Percentiles rank a stretch among this genome's conserved stretches.
These are phyloP conservation scores for Colletotrichum sp. DNA, from an alignment of 2,329 filamentous ascomycete species.

Conservation along the genomic window DNA sequence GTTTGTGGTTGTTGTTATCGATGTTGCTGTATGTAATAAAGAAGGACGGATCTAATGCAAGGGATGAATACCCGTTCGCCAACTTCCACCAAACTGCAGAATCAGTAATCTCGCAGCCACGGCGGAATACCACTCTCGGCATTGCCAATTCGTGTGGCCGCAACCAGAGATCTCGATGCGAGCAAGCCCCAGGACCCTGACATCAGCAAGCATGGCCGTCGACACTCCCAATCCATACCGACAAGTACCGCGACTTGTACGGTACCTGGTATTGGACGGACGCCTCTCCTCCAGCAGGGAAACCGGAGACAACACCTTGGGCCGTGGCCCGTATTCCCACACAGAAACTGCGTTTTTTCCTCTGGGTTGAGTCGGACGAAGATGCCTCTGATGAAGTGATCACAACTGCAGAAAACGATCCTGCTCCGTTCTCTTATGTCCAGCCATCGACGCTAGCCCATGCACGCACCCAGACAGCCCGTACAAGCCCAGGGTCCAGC, in stretches of 20 bases:
- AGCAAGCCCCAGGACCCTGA: constrained; percentile 18
- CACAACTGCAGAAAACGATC: constrained; percentile 7
- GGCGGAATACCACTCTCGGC: background rate
- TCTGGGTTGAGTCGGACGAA: constrained; percentile 6
- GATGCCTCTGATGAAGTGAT: constrained; percentile 4
- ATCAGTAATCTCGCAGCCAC: background rate
- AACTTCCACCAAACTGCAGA: background rate
- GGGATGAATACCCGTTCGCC: background rate
- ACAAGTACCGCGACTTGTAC: constrained; percentile 12
- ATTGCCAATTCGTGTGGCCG: background rate
- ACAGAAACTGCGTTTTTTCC: constrained; percentile 6
- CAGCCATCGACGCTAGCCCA: constrained; percentile 16
- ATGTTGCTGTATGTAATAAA: background rate
- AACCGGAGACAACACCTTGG: background rate
- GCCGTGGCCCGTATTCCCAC: constrained; percentile 12
- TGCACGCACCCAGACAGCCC: constrained; percentile 9
- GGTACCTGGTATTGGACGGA: background rate
- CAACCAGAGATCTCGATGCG: constrained; percentile 19
- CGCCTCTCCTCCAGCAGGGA: background rate
- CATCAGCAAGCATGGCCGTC: constrained; percentile 13
- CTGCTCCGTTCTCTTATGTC: background rate
- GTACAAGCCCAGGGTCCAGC: constrained; percentile 13
- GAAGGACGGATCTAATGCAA: background rate
- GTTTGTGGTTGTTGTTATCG: background rate
- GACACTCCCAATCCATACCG: constrained; percentile 1